A percentile compares a stretch with the other conserved stretches of the same genome.
Evolutionary conservation across 495 filamentous ascomycete genomes (phyloP).

Genomic region (Pyronema domesticum): DNA sequence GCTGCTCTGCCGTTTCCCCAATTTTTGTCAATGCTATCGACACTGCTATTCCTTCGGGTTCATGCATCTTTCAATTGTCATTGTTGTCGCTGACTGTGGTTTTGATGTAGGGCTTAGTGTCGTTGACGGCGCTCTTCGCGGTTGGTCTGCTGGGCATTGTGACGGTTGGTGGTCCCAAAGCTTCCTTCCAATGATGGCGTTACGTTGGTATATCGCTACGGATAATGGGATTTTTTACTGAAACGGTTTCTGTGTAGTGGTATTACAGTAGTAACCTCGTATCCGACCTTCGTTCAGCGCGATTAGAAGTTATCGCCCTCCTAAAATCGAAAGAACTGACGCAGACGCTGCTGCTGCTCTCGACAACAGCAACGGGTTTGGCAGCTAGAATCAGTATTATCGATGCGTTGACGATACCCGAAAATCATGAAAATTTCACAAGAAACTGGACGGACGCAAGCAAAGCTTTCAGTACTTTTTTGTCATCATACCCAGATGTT

Average conservation of each 20-base stretch:
- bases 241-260: neutral
- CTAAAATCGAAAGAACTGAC: constrained; percentile 4
- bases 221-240: constrained; percentile 2
- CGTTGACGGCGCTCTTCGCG: constrained; percentile 39
- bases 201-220: constrained; percentile 41
- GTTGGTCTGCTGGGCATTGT: constrained; percentile 46
- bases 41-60: neutral
- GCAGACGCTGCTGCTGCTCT: neutral
- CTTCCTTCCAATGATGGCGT: neutral
- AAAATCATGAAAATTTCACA: neutral
- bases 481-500: constrained; percentile 3
- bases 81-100: neutral
- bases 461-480: neutral
- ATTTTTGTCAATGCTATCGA: neutral
- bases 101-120: constrained; percentile 29
- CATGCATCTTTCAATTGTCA: neutral
- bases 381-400: constrained; percentile 2
- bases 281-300: neutral
- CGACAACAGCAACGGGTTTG: neutral
- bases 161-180: constrained; percentile 30
- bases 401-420: constrained; percentile 2
- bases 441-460: constrained; percentile 1
- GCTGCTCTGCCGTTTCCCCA: neutral
- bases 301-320: constrained; percentile 2
- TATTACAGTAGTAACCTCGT: constrained; percentile 6